phyloP scores from a whole-genome alignment of 768 basidiomycete genomes.

The Boletus speciosus region DNA sequence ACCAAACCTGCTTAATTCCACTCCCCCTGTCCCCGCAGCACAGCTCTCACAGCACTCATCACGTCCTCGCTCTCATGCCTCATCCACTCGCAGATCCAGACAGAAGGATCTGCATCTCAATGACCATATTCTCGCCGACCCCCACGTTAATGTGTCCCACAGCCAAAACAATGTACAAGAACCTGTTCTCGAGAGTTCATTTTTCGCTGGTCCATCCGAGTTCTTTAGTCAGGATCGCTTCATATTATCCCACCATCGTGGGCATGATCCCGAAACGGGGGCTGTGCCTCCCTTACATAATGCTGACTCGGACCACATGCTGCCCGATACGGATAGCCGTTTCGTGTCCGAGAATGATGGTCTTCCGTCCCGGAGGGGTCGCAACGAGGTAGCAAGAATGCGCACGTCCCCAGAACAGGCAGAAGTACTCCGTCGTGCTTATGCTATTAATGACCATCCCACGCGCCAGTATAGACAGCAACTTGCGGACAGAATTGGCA shows the following conservation, averaged over 20 bases:
- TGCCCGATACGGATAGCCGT: constrained; percentile 50
- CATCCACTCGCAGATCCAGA: constrained; percentile 27
- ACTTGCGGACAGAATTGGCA: constrained; percentile 67
- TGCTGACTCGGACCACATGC: constrained; percentile 47
- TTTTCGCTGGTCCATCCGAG: constrained; percentile 33
- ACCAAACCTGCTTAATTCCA: constrained; percentile 40
- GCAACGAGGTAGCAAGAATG: constrained; percentile 42
- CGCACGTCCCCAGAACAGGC: constrained; percentile 62
- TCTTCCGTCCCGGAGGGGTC: constrained; percentile 29
- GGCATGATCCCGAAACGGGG: constrained; percentile 24
- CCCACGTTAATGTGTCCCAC: background rate
- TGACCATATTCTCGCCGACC: constrained; percentile 25
- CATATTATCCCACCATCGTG: constrained; percentile 33
- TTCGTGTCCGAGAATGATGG: constrained; percentile 49
- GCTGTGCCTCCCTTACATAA: constrained; percentile 28
- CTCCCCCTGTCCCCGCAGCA: constrained; percentile 23
- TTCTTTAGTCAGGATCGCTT: constrained; percentile 31
- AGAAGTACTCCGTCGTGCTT: constrained; percentile 66
- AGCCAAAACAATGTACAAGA: constrained; percentile 15
- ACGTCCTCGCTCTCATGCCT: constrained; percentile 24
- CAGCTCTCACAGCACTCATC: constrained; percentile 20
- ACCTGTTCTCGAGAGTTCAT: constrained; percentile 25
- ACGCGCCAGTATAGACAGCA: constrained; percentile 62
- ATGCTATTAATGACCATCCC: constrained; percentile 63
- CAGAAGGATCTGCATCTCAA: constrained; percentile 34